These are phyloP conservation scores for Lactarius trivialis DNA, from an alignment of 768 basidiomycete species.

Conservation along the genomic window DNA sequence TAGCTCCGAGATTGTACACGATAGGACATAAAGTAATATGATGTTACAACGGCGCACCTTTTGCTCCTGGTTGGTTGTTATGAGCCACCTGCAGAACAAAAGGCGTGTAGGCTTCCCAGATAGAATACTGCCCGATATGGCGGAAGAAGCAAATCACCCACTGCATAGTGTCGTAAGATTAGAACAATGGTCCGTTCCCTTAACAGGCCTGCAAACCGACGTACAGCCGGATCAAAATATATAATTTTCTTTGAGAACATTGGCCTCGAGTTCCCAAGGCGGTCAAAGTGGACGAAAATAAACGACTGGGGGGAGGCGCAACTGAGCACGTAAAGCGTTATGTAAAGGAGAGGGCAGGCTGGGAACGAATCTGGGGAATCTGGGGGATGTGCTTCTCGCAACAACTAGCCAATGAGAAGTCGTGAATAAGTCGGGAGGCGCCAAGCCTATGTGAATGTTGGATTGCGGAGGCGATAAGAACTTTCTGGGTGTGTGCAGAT, in stretches of 20 bases:
- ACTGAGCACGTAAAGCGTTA: background rate
- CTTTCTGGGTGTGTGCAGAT: background rate
- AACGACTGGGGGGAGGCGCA: background rate
- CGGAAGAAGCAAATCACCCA: background rate
- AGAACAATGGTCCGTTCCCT: background rate
- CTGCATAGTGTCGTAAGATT: background rate
- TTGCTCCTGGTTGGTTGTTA: background rate
- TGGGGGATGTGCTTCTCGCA: background rate
- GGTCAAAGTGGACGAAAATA: background rate
- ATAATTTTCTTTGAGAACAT: background rate
- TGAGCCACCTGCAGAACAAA: background rate
- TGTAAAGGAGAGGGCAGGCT: background rate
- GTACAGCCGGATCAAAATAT: background rate
- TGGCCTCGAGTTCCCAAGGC: background rate
- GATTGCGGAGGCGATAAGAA: background rate
- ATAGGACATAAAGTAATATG: background rate
- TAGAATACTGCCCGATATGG: background rate
- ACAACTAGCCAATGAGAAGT: background rate
- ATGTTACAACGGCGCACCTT: background rate
- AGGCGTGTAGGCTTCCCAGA: background rate
- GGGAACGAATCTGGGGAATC: background rate
- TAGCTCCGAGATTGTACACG: slow-evolving; percentile 9
- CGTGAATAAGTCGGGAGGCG: background rate
- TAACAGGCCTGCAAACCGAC: background rate
- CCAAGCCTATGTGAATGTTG: background rate